Percentiles rank a stretch among this genome's conserved stretches.
phyloP scores from a whole-genome alignment of 1,139 yeast species.

The Lodderomyces jiufengensis region DNA sequence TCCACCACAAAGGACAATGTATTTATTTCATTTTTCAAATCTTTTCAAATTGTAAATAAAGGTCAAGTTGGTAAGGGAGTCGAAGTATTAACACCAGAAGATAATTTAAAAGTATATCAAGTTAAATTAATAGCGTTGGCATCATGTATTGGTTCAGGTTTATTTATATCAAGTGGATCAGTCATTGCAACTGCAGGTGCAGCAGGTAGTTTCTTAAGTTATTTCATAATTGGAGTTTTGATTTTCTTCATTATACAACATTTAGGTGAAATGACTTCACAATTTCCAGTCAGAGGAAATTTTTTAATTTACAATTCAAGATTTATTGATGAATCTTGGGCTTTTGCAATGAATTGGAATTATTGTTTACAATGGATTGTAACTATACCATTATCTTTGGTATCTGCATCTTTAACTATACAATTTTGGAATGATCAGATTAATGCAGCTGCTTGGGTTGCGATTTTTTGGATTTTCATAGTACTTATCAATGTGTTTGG shows the following conservation, averaged over 20 bases:
- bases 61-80: slow-evolving; percentile 9
- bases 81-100: slow-evolving; percentile 14
- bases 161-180: slow-evolving; percentile 29
- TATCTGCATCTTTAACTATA: slow-evolving; percentile 40
- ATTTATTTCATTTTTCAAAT: slow-evolving; percentile 6
- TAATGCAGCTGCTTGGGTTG: slow-evolving; percentile 39
- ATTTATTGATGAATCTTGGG: slow-evolving; percentile 40
- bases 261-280: slow-evolving; percentile 37
- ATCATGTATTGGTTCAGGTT: slow-evolving; percentile 69
- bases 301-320: slow-evolving; percentile 38
- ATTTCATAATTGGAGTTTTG: slow-evolving; percentile 24
- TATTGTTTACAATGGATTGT: slow-evolving; percentile 40
- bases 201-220: slow-evolving; percentile 60
- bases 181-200: slow-evolving; percentile 60
- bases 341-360: slow-evolving; percentile 45
- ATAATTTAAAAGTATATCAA: slow-evolving; percentile 28
- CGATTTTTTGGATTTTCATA: slow-evolving; percentile 34
- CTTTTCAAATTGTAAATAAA: slow-evolving; percentile 11
- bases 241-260: slow-evolving; percentile 37
- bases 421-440: slow-evolving; percentile 36
- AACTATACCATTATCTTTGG: slow-evolving; percentile 32
- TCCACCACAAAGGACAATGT: slow-evolving; percentile 4
- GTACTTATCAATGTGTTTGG: slow-evolving; percentile 39
- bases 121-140: slow-evolving; percentile 73
- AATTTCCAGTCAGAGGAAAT: slow-evolving; percentile 42